Evolutionary conservation across 2,329 filamentous ascomycete genomes (phyloP).

Genomic region (Allantophomopsis cytisporea): DNA sequence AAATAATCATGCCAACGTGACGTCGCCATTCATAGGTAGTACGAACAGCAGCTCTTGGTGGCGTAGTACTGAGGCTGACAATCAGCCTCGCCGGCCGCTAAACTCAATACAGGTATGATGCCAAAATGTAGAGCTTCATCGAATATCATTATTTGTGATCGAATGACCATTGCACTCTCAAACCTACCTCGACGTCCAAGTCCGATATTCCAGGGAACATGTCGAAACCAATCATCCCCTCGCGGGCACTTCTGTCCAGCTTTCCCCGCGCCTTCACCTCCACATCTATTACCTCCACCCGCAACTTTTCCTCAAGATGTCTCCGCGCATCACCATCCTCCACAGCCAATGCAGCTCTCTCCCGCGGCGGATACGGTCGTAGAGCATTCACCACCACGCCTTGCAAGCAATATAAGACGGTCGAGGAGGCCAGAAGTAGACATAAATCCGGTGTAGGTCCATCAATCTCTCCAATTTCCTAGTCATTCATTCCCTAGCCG

Average conservation of each 20-base stretch:
- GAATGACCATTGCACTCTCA: too few species aligned
- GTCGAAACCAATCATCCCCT: constrained; percentile 13
- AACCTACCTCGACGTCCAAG: too few species aligned
- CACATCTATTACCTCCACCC: neutral
- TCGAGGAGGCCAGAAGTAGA: constrained; percentile 16
- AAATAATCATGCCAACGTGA: too few species aligned
- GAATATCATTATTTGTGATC: too few species aligned
- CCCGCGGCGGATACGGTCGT: neutral
- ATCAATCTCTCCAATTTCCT: neutral
- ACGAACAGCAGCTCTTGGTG: too few species aligned
- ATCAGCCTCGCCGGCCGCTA: too few species aligned
- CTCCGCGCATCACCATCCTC: constrained; percentile 3
- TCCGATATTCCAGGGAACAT: constrained; percentile 2
- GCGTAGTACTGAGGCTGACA: too few species aligned
- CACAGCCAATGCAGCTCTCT: constrained; percentile 1
- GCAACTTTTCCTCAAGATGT: constrained; percentile 3
- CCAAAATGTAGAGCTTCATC: too few species aligned
- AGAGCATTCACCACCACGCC: constrained; percentile 7
- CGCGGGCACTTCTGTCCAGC: constrained; percentile 9
- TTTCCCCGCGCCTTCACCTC: constrained; percentile 4
- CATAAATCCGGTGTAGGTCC: constrained; percentile 16
- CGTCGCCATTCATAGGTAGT: too few species aligned
- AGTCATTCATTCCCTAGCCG: neutral
- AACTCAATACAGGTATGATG: too few species aligned
- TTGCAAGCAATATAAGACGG: constrained; percentile 14